Evolutionary conservation across 805 yeast species (phyloP).

Genomic region (Kazachstania martiniae): DNA sequence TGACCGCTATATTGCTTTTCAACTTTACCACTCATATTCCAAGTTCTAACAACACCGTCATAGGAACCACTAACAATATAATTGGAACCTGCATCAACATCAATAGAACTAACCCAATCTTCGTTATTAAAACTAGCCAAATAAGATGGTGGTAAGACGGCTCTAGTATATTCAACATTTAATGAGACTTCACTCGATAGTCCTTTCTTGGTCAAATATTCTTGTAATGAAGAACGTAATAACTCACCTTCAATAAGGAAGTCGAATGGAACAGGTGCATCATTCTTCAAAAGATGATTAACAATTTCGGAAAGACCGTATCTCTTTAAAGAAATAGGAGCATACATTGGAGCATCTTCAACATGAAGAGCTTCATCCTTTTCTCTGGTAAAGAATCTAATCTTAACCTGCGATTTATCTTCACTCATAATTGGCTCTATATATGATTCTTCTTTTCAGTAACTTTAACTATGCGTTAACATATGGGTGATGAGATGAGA

Average conservation of each 20-base stretch:
- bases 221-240: constrained; percentile 67
- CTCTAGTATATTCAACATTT: constrained; percentile 80
- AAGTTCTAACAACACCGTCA: constrained; percentile 89
- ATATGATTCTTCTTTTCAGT: too few species aligned
- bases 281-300: constrained; percentile 62
- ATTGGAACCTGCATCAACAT: constrained; percentile 26
- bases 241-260: constrained; percentile 80
- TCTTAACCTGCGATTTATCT: constrained; percentile 59
- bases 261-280: constrained; percentile 78
- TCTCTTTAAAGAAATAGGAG: constrained; percentile 77
- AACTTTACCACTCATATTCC: constrained; percentile 71
- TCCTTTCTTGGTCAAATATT: constrained; percentile 66
- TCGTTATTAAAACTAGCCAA: constrained; percentile 82
- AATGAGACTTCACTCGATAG: constrained; percentile 72
- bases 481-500: constrained; percentile 1
- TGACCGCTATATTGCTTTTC: constrained; percentile 80
- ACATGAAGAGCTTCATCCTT: constrained; percentile 63
- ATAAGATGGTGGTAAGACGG: constrained; percentile 89
- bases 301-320: constrained; percentile 93
- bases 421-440: constrained; percentile 9
- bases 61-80: constrained; percentile 80
- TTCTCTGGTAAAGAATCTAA: constrained; percentile 79
- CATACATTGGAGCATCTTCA: constrained; percentile 71
- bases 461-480: constrained; percentile 3
- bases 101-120: constrained; percentile 84